Evolutionary conservation across 2,329 filamentous ascomycete species (phyloP).

Genomic region (Davidsoniella australis): DNA sequence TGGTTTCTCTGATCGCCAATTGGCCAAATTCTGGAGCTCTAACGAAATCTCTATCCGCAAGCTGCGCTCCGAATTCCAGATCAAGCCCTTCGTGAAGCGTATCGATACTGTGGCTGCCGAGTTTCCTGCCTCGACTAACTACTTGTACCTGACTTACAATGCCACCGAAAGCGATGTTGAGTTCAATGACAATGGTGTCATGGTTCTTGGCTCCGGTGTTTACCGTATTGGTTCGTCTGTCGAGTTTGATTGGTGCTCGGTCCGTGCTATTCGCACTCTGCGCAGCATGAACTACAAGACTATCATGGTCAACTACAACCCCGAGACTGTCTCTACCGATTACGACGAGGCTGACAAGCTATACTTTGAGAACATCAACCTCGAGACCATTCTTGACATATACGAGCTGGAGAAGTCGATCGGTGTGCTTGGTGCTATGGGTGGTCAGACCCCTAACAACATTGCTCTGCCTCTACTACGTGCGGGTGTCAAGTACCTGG

Average conservation of each 20-base stretch:
- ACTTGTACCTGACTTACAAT: constrained; percentile 93
- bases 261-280: constrained; percentile 80
- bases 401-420: constrained; percentile 71
- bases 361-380: constrained; percentile 90
- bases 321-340: constrained; percentile 77
- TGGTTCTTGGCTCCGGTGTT: constrained; percentile 91
- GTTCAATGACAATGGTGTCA: constrained; percentile 82
- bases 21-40: constrained; percentile 86
- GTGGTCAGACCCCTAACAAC: constrained; percentile 95
- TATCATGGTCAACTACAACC: constrained; percentile 90
- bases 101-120: constrained; percentile 97
- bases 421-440: constrained; percentile 88
- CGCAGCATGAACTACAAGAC: constrained; percentile 77
- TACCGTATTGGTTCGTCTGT: constrained; percentile 96
- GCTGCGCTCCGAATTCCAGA: constrained; percentile 67
- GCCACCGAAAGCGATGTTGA: constrained; percentile 66
- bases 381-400: constrained; percentile 84
- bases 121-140: constrained; percentile 89
- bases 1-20: constrained; percentile 83
- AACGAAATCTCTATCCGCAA: constrained; percentile 83
- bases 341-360: constrained; percentile 88
- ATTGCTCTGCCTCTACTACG: constrained; percentile 81
- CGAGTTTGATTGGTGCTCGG: constrained; percentile 98
- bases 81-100: constrained; percentile 86
- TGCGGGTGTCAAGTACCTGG: constrained; percentile 78